phyloP scores from a whole-genome alignment of 805 yeast genomes.

The Kazachstania taianensis region DNA sequence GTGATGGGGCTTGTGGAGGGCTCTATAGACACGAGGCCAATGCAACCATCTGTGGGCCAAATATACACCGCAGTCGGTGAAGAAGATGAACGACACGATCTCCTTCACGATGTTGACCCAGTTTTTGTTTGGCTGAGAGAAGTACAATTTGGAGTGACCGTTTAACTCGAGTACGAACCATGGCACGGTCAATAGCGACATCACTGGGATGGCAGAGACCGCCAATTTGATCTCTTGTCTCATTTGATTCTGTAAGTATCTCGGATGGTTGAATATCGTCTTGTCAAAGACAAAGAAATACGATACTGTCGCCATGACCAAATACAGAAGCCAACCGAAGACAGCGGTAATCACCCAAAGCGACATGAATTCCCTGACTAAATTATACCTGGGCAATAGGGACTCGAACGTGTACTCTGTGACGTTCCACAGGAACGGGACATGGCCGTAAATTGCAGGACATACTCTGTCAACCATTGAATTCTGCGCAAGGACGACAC shows the following conservation, averaged over 20 bases:
- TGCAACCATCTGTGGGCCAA: conserved; percentile 87
- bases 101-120: conserved; percentile 56
- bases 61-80: conserved; percentile 90
- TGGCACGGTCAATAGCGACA: conserved; percentile 82
- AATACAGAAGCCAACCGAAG: conserved; percentile 81
- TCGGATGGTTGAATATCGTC: conserved; percentile 87
- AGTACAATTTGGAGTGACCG: conserved; percentile 75
- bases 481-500: conserved; percentile 7
- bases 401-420: conserved; percentile 54
- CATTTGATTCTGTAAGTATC: conserved; percentile 91
- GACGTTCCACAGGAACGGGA: conserved; percentile 49
- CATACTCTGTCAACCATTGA: conserved; percentile 8
- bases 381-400: conserved; percentile 57
- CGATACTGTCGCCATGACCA: conserved; percentile 64
- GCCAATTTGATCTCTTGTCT: conserved; percentile 74
- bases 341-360: conserved; percentile 60
- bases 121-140: conserved; percentile 52
- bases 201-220: conserved; percentile 68
- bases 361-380: conserved; percentile 60
- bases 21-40: conserved; percentile 82
- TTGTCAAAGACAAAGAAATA: conserved; percentile 76
- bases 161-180: conserved; percentile 79
- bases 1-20: conserved; percentile 93
- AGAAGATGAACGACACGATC: conserved; percentile 71
- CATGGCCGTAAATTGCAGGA: conserved; percentile 47